A percentile compares a stretch with the other conserved stretches of the same genome.
These are phyloP conservation scores for Aspergillus sergii DNA, from an alignment of 2,329 filamentous ascomycete genomes.

Conservation along the genomic window DNA sequence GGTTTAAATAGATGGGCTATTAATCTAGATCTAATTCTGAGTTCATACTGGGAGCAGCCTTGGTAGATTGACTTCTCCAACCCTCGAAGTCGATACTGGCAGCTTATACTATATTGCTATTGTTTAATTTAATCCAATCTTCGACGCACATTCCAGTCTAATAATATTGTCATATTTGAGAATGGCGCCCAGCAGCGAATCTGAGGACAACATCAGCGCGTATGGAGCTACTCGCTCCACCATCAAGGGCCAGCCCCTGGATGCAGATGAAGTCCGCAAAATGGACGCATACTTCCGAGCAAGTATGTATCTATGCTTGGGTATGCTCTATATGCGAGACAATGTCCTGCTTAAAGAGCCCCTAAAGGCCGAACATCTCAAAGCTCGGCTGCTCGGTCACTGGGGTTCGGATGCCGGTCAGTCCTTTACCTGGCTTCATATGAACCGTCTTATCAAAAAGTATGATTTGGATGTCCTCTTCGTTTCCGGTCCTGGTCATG, in stretches of 20 bases:
- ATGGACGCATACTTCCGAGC: slow-evolving; percentile 75
- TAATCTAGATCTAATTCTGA: background rate
- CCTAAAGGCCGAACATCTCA: slow-evolving; percentile 70
- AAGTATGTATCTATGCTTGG: slow-evolving; percentile 72
- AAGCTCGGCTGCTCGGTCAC: slow-evolving; percentile 73
- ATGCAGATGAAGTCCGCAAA: slow-evolving; percentile 66
- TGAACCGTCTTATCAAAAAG: slow-evolving; percentile 81
- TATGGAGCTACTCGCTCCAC: slow-evolving; percentile 69
- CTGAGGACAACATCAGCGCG: slow-evolving; percentile 56
- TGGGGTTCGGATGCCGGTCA: slow-evolving; percentile 82
- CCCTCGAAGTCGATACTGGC: background rate
- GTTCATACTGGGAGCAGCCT: background rate
- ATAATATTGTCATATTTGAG: background rate
- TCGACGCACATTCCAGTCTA: too few relatives aligned
- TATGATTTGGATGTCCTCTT: slow-evolving; percentile 73
- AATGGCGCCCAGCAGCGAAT: background rate
- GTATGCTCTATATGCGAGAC: slow-evolving; percentile 77
- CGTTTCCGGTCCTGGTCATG: slow-evolving; percentile 76
- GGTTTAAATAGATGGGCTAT: background rate
- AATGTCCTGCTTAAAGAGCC: slow-evolving; percentile 74
- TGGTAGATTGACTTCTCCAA: background rate
- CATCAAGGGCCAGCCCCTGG: slow-evolving; percentile 63
- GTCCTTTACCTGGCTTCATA: slow-evolving; percentile 79
- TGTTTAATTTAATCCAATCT: background rate
- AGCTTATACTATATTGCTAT: background rate